These are phyloP conservation scores for Casaregolazyma suthepensis DNA, from an alignment of 1,139 yeast genomes.

Conservation along the genomic window DNA sequence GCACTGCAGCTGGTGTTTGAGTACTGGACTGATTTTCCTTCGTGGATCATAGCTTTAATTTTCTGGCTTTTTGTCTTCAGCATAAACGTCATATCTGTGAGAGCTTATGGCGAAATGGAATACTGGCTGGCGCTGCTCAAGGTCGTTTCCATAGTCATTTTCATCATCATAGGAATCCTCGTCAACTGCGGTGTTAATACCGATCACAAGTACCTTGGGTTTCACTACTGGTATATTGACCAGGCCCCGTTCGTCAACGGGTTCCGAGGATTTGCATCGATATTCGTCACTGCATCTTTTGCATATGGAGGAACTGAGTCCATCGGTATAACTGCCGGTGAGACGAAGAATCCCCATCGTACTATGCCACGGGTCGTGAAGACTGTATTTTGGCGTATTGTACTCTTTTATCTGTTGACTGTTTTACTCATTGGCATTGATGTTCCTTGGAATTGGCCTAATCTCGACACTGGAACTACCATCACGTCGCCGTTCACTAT, in stretches of 20 bases:
- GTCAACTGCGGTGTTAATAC: slow-evolving; percentile 76
- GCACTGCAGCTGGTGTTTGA: slow-evolving; percentile 71
- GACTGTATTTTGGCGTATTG: slow-evolving; percentile 56
- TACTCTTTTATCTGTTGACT: slow-evolving; percentile 50
- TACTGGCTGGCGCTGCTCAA: slow-evolving; percentile 65
- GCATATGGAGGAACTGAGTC: slow-evolving; percentile 56
- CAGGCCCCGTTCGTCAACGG: slow-evolving; percentile 63
- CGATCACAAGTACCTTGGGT: slow-evolving; percentile 54
- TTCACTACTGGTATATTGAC: slow-evolving; percentile 54
- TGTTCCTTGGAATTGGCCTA: slow-evolving; percentile 49
- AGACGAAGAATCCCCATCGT: slow-evolving; percentile 60
- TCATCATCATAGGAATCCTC: slow-evolving; percentile 58
- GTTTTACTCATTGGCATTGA: slow-evolving; percentile 51
- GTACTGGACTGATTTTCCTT: slow-evolving; percentile 68
- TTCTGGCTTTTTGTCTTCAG: slow-evolving; percentile 45
- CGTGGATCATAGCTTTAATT: slow-evolving; percentile 67
- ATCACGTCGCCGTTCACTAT: slow-evolving; percentile 64
- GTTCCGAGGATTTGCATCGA: slow-evolving; percentile 56
- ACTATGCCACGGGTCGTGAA: slow-evolving; percentile 56
- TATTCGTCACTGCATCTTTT: slow-evolving; percentile 54
- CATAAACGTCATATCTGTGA: slow-evolving; percentile 56
- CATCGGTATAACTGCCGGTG: slow-evolving; percentile 71
- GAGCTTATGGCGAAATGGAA: slow-evolving; percentile 60
- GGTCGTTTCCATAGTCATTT: slow-evolving; percentile 66
- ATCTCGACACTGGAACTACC: slow-evolving; percentile 45